Percentiles rank a stretch among this genome's conserved stretches.
These are phyloP conservation scores for Acorus calamus DNA, from an alignment of 106 monocot genomes.

Conservation along the genomic window DNA sequence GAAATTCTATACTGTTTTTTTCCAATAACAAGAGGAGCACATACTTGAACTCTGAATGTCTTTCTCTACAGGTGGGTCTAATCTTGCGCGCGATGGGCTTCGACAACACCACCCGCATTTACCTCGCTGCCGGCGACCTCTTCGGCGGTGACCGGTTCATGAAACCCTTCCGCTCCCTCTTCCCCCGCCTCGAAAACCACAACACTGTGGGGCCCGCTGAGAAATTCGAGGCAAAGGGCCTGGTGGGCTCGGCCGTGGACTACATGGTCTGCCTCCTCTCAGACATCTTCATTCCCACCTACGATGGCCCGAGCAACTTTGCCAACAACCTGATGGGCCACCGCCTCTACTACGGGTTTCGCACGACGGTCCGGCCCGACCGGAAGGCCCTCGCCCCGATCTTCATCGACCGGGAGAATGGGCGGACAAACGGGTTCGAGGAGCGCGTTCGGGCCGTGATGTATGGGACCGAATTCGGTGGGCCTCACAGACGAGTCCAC, in stretches of 20 bases:
- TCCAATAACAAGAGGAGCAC: too few relatives aligned
- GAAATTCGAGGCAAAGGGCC: conserved; percentile 60
- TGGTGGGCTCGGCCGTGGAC: conserved; percentile 85
- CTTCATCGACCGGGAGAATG: conserved; percentile 83
- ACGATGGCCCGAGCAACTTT: conserved; percentile 97
- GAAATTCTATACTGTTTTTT: too few relatives aligned
- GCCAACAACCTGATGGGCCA: conserved; percentile 98
- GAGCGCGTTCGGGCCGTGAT: conserved; percentile 56
- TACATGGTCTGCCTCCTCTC: conserved; percentile 99
- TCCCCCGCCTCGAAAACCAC: conserved; percentile 84
- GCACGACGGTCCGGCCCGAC: conserved; percentile 72
- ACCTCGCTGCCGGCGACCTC: conserved; percentile 82
- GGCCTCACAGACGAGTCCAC: conserved; percentile 50
- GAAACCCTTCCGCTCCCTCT: conserved; percentile 69
- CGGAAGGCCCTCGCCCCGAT: conserved; percentile 79
- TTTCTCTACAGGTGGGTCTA: conserved; percentile 63
- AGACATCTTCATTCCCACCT: conserved; percentile 92
- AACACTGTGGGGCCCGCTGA: conserved; percentile 41
- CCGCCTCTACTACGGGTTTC: conserved; percentile 89
- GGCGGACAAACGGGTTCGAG: conserved; percentile 39
- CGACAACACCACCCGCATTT: conserved; percentile 72
- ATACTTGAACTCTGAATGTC: too few relatives aligned
- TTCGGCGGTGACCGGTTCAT: conserved; percentile 96
- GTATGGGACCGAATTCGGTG: conserved; percentile 53
- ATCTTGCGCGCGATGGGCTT: conserved; percentile 80